phyloP scores from a whole-genome alignment of 805 yeast species.

The Lachancea cidri region DNA sequence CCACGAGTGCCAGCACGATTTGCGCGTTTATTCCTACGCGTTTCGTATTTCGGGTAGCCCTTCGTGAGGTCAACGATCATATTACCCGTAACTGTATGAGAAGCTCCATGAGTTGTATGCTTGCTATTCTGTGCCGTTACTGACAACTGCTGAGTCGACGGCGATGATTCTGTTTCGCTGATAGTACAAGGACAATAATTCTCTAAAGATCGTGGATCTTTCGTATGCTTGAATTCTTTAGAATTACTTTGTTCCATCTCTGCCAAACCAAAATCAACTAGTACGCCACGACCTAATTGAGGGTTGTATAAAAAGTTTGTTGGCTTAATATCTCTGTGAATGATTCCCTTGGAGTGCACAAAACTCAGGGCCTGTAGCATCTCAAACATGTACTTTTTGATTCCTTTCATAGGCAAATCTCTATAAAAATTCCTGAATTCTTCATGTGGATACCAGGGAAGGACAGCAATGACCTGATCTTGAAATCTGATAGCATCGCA shows the following conservation, averaged over 20 bases:
- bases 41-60: constrained; percentile 85
- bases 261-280: constrained; percentile 91
- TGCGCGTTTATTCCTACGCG: constrained; percentile 84
- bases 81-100: constrained; percentile 14
- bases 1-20: constrained; percentile 97
- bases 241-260: constrained; percentile 35
- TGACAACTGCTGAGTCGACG: constrained; percentile 19
- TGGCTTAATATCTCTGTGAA: constrained; percentile 91
- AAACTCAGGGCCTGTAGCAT: constrained; percentile 64
- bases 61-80: constrained; percentile 34
- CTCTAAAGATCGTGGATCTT: constrained; percentile 12
- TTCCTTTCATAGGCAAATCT: constrained; percentile 72
- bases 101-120: constrained; percentile 26
- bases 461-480: constrained; percentile 89
- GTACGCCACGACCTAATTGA: constrained; percentile 69
- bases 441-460: constrained; percentile 86
- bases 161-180: constrained; percentile 25
- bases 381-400: constrained; percentile 74
- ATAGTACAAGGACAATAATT: constrained; percentile 53
- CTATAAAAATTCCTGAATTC: constrained; percentile 86
- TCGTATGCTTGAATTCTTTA: constrained; percentile 1
- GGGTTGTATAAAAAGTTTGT: constrained; percentile 65
- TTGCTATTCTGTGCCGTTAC: constrained; percentile 31
- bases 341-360: constrained; percentile 68
- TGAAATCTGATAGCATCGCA: constrained; percentile 81